Base-by-base conservation (phyloP, 768 basidiomycete species). In the Lactifluus rugatus region DNA sequence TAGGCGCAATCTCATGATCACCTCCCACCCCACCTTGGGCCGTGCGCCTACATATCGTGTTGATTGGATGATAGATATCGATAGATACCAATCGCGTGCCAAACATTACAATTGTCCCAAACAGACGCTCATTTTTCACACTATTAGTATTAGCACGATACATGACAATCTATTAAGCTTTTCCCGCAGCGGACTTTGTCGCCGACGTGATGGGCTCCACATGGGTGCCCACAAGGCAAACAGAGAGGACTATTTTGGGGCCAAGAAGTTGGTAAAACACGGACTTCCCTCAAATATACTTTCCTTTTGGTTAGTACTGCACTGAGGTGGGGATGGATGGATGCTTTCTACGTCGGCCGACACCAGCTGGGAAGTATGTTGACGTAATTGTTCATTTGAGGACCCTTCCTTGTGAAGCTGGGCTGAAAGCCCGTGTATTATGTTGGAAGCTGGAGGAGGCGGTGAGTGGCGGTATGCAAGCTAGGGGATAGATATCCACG, bases 331-430 rank as follows among this genome's bases (percentile, higher is more conserved):
- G 31, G 21, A 44, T 44, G 14, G 47, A 44, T 52, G 34, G 10
- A 46, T 46, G 26, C 14, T 28, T 55, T 47, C 21, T 23, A 11
- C 8, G 11, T 47, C 46, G 36, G 46, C 46, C 53, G 32, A 39
- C 36, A 17, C 4, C 41, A 17, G 39, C 19, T 32, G 14, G 37
- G 48, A 64, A 51, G 34, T 17, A 34, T 23, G 45, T 60, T 60
- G 59, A 60, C 59, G 54, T 60, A 56, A 60, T 51, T 44, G 44
- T 44, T 46, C 36, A 25, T 25, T 32, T 56, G 36, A 47, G 31
- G 39, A 21, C 21, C 47, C 37, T 56, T 57, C 49, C 34, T 50
- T 26, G 25, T 26, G 21, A 48, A 19, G 37, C 2, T 23, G n/a
- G 3, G 8, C 6, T 48, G 54, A 60, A 56, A 52, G 48, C 19